A percentile compares a stretch with the other conserved stretches of the same genome.
Evolutionary conservation across 441 rosid species (phyloP).

Genomic region (Populus hybrid): DNA sequence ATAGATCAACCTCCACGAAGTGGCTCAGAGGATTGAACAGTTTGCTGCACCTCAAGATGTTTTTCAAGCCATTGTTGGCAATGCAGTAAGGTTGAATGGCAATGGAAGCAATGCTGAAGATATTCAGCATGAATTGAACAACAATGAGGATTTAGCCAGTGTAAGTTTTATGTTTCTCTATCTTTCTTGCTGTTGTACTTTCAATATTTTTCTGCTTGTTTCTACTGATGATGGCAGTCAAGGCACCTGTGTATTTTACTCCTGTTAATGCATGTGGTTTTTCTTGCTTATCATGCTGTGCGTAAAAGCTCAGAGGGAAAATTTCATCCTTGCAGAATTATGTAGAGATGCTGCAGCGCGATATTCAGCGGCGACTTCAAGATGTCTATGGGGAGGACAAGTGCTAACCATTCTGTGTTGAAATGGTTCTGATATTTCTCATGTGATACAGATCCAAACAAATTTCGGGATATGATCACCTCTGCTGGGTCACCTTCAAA

Average conservation of each 20-base stretch:
- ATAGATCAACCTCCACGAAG: constrained; percentile 50
- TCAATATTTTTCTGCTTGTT: background rate
- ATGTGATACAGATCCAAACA: background rate
- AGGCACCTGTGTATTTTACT: background rate
- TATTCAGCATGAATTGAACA: constrained; percentile 46
- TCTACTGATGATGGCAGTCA: background rate
- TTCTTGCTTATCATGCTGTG: background rate
- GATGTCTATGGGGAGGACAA: constrained; percentile 28
- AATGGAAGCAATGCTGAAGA: constrained; percentile 34
- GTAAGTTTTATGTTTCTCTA: constrained; percentile 3
- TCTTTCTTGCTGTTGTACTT: background rate
- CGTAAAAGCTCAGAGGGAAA: background rate
- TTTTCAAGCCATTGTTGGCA: constrained; percentile 59
- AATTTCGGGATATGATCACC: background rate
- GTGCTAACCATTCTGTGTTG: background rate
- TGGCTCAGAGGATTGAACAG: constrained; percentile 54
- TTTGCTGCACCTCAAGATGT: constrained; percentile 51
- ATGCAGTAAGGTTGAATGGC: constrained; percentile 41
- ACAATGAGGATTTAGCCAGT: constrained; percentile 39
- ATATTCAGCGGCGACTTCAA: constrained; percentile 34
- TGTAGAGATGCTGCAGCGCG: constrained; percentile 51
- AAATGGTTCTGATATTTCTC: background rate
- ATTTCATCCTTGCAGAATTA: constrained; percentile 52
- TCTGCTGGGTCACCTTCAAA: background rate
- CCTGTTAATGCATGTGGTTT: background rate